A percentile compares a stretch with the other conserved stretches of the same genome.
These are phyloP conservation scores for Ettlia oleoabundans DNA, from an alignment of 139 green algal species.

Conservation along the genomic window DNA sequence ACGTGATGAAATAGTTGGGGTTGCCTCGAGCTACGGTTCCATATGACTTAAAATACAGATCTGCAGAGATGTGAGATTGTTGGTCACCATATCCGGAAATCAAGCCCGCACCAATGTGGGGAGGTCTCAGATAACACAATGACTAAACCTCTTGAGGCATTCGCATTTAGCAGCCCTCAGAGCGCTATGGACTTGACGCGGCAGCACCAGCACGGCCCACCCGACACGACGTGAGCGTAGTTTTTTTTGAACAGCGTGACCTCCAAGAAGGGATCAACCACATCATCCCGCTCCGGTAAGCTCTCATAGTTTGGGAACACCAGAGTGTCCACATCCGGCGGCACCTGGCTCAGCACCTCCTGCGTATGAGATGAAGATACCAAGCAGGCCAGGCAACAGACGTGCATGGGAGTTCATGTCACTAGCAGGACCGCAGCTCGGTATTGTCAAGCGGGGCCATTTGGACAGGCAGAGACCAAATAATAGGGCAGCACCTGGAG, in stretches of 20 bases:
- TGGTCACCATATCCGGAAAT: too few relatives aligned
- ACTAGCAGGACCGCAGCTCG: too few relatives aligned
- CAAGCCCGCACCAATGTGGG: too few relatives aligned
- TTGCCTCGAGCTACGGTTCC: conserved; percentile 71
- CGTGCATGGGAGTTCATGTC: too few relatives aligned
- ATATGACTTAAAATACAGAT: conserved; percentile 77
- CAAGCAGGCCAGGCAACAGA: not conserved
- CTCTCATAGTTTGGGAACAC: conserved; percentile 89
- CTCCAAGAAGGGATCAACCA: conserved; percentile 75
- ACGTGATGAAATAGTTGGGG: conserved; percentile 89
- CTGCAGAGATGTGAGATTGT: not conserved
- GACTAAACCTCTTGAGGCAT: not conserved
- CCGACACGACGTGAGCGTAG: conserved; percentile 72
- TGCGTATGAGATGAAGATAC: not conserved
- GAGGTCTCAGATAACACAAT: not conserved
- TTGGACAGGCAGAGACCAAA: too few relatives aligned
- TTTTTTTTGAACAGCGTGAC: conserved; percentile 89
- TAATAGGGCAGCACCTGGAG: conserved; percentile 54
- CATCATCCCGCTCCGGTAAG: conserved; percentile 64
- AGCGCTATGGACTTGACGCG: too few relatives aligned
- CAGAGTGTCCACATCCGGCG: conserved; percentile 70
- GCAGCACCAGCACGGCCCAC: conserved; percentile 22
- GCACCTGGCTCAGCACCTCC: conserved; percentile 45
- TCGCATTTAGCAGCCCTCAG: too few relatives aligned
- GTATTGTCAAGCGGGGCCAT: too few relatives aligned